Evolutionary conservation across 2,329 filamentous ascomycete species (phyloP), one percentile per base, ranked within the genome.

Genomic region (Colletotrichum gloeosporioides): DNA sequence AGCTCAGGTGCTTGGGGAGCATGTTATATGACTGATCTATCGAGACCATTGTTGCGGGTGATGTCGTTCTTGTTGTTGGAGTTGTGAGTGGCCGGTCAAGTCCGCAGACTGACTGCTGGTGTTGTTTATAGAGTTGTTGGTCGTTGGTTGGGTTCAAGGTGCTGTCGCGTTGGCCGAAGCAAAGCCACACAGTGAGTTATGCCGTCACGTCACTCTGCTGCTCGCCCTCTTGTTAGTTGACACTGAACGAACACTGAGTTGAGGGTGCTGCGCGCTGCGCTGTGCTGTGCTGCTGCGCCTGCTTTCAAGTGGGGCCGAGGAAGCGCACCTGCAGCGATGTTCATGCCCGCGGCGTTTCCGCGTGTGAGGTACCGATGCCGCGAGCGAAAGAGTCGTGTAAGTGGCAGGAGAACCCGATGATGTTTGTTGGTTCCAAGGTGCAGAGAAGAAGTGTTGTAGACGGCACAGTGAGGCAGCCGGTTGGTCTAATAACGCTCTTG

Each of bases 21-120:
- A 84, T 80, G 77, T 80, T 80, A 79, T 81, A 80, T 74, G 78
- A 77, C 27, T 79, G 77, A 29, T 78, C 77, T 53, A 80, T 61
- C 16, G 79, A 79, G 34, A 78, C 80, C 80, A 81, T 81, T 36
- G 36, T 75, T 71, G 57, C 31, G 29, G 62, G 49, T 9, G 71
- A 49, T 7, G 44, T 49, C 44, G 44, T n/a, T 49, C 22, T 49
- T 49, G 44, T 22, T 49, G 16, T 53, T 29, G 31, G 8, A 32
- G 44, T 55, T 39, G 64, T 18, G 39, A 49, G 39, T 49, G 39
- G 18, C 39, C n/a, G 44, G 44, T 22, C 44, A 22, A 49, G n/a
- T 49, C 44, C 44, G 44, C 18, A 49, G 44, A 49, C 55, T 73
- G 36, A 69, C 62, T 55, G 65, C 44, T 62, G 53, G 59, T 62